Evolutionary conservation across 1,284 basidiomycete genomes (phyloP).

Genomic region (Pseudozyma sp.): DNA sequence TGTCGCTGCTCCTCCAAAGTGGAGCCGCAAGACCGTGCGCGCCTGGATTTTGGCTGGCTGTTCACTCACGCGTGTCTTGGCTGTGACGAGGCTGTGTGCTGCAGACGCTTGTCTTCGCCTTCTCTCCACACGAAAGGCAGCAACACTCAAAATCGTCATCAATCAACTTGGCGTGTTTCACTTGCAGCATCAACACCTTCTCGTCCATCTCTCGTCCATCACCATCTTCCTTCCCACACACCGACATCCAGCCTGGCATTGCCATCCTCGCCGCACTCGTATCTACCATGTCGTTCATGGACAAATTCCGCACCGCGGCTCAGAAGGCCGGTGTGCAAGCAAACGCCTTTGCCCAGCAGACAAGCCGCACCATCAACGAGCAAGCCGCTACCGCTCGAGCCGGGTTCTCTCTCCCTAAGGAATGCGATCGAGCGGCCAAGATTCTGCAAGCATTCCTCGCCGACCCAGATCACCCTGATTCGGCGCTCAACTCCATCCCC

Average conservation of each 20-base stretch:
- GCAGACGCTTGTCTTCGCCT: background rate
- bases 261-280: no score
- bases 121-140: constrained; percentile 5
- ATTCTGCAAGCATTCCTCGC: constrained; percentile 91
- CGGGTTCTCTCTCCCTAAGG: constrained; percentile 66
- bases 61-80: background rate
- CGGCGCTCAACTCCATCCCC: constrained; percentile 93
- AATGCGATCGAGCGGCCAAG: constrained; percentile 82
- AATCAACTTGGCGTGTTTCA: background rate
- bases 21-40: background rate
- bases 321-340: constrained; percentile 76
- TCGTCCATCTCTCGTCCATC: background rate
- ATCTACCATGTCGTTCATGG: constrained; percentile 74
- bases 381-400: constrained; percentile 59
- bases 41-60: background rate
- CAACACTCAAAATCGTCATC: background rate
- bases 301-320: constrained; percentile 83
- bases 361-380: constrained; percentile 52
- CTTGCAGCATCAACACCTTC: background rate
- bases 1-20: background rate
- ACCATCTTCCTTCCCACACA: background rate
- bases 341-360: constrained; percentile 62
- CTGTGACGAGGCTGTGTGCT: no score
- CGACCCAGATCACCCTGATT: constrained; percentile 86
- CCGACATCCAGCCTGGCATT: background rate